Evolutionary conservation across 306 rosid species (phyloP), one percentile per base, ranked within the genome.

Genomic region (Cucumis cinereus): DNA sequence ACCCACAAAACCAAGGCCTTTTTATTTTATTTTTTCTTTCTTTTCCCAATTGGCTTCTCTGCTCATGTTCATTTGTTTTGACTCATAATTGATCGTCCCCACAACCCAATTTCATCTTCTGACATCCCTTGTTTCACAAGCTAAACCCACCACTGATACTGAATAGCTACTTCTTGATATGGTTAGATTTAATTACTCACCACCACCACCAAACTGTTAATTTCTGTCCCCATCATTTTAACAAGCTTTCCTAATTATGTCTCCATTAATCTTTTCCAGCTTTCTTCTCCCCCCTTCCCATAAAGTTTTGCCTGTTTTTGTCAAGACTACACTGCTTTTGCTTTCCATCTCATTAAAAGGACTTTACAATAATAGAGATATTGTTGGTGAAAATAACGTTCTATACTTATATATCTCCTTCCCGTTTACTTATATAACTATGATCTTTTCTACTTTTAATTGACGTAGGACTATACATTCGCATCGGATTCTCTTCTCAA

Each of bases 91-190:
- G 33, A 40, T 24, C 40, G 40, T 70, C 75, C 75, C 40, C 75
- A 70, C 75, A 70, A 20, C 2, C 40, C 40, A 40, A 7, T 3
- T n/a, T 47, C 57, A 24, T 70, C 54, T 70, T 47, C 76, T 72
- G 59, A 72, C 76, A 72, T 72, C 56, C 43, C 75, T 70, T 70
- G 58, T 49, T 47, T 70, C 35, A 14, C 58, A 70, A 70, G 75
- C 24, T 70, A 70, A 70, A 45, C 36, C 75, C 53, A 66, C 57
- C 24, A 22, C 54, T 67, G 54, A 67, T 33, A 13, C 6, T 50
- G 9, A 50, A 50, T 67, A 13, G 10, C 49, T 20, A 40, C 54
- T 33, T 67, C 73, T 67, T 67, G 54, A 67, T 43, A 11, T 67
- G 33, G 33, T 67, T 67, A 67, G 20, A 20, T 40, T 66, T 67